Percentiles rank a stretch among this genome's conserved stretches.
Conservation (phyloP, 148 eudicot genomes). For the Persicaria maculosa region DNA sequence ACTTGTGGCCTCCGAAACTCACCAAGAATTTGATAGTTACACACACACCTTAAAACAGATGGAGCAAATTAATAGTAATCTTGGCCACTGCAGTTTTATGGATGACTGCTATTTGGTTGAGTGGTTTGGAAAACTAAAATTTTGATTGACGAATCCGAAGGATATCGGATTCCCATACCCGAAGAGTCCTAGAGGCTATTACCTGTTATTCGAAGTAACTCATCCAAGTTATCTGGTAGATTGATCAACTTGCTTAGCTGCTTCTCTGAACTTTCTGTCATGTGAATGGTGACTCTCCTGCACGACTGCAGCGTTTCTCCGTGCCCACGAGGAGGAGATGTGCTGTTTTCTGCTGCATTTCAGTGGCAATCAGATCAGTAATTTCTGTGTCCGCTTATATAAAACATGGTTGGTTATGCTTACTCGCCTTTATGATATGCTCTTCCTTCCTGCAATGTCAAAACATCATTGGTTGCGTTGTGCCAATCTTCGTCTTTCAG, state of each 20-base stretch:
- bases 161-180: too few species aligned
- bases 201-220: conserved; percentile 60
- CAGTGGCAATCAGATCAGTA: conserved; percentile 4
- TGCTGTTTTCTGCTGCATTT: conserved; percentile 3
- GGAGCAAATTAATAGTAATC: too few species aligned
- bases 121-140: too few species aligned
- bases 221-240: conserved; percentile 67
- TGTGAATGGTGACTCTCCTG: conserved; percentile 65
- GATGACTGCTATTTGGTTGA: too few species aligned
- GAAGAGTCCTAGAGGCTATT: conserved; percentile 17
- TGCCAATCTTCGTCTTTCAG: conserved; percentile 31
- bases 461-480: conserved; percentile 21
- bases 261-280: conserved; percentile 19
- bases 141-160: neutral
- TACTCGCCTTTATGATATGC: conserved; percentile 5
- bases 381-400: neutral
- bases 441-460: conserved; percentile 26
- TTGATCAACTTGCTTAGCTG: conserved; percentile 46
- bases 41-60: neutral
- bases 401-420: conserved; percentile 12
- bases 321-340: conserved; percentile 9
- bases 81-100: too few species aligned
- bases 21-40: conserved; percentile 17
- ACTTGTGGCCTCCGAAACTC: conserved; percentile 51
- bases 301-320: conserved; percentile 14